phyloP scores from a whole-genome alignment of 2,329 filamentous ascomycete genomes.

The Cercospora sp. region DNA sequence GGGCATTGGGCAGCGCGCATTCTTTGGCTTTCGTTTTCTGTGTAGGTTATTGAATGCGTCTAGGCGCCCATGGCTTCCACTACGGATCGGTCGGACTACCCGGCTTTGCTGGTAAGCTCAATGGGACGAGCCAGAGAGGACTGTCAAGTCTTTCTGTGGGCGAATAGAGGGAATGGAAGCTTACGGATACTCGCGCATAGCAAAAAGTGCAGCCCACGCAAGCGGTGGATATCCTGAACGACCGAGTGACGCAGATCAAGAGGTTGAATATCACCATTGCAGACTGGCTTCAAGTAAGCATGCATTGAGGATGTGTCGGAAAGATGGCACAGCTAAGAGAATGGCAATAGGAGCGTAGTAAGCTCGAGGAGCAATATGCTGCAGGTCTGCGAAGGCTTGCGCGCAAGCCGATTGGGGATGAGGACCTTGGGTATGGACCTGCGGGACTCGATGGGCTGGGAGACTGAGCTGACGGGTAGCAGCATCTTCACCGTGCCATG shows the following conservation, averaged over 20 bases:
- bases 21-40: slow-evolving; percentile 12
- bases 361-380: slow-evolving; percentile 87
- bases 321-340: slow-evolving; percentile 16
- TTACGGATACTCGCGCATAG: slow-evolving; percentile 52
- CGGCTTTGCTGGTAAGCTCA: slow-evolving; percentile 80
- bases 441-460: background rate
- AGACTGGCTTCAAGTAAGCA: slow-evolving; percentile 87
- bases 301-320: slow-evolving; percentile 3
- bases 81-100: slow-evolving; percentile 85
- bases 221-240: slow-evolving; percentile 78
- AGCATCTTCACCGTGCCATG: slow-evolving; percentile 90
- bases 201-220: slow-evolving; percentile 76
- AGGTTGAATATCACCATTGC: slow-evolving; percentile 88
- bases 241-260: slow-evolving; percentile 82
- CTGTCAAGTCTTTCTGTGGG: background rate
- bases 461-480: slow-evolving; percentile 30
- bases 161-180: background rate
- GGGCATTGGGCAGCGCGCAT: background rate
- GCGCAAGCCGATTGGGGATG: slow-evolving; percentile 57
- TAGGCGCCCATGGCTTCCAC: background rate
- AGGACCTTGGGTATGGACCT: slow-evolving; percentile 74
- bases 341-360: slow-evolving; percentile 75
- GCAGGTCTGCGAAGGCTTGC: slow-evolving; percentile 78
- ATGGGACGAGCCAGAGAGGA: background rate
- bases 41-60: slow-evolving; percentile 6